Evolutionary conservation across 176 grass and related monocot genomes (phyloP).

Genomic region (Bolboschoenus planiculmis): DNA sequence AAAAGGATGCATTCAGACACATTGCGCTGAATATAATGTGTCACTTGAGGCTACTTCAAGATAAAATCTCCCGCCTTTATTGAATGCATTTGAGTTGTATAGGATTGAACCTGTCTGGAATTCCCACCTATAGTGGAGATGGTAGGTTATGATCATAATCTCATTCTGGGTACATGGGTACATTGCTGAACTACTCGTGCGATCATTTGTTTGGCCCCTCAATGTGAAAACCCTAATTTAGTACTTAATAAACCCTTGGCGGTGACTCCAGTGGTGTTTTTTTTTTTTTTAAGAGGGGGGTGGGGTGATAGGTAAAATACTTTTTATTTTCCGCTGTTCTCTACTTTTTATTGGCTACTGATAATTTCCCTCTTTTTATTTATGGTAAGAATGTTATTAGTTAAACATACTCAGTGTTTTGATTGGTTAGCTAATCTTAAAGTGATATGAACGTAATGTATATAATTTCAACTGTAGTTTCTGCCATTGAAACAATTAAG

Average conservation of each 20-base stretch:
- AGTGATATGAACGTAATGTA: not conserved
- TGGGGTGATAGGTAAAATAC: too few species aligned
- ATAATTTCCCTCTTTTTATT: too few species aligned
- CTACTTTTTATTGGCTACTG: too few species aligned
- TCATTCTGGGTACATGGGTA: not conserved
- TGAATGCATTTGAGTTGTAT: conserved; percentile 40
- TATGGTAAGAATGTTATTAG: not conserved
- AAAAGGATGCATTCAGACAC: not conserved
- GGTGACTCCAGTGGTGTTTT: not conserved
- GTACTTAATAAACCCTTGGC: not conserved
- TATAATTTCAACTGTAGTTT: not conserved
- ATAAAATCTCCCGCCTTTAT: conserved; percentile 5
- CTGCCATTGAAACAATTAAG: not conserved
- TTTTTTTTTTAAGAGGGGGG: too few species aligned
- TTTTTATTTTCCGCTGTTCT: too few species aligned
- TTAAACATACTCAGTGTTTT: not conserved
- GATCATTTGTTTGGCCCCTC: not conserved
- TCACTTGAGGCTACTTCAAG: conserved; percentile 5
- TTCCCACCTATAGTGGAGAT: conserved; percentile 26
- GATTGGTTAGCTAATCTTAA: not conserved
- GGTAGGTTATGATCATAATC: conserved; percentile 12
- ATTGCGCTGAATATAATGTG: not conserved
- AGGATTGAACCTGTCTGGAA: not conserved
- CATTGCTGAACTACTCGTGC: not conserved
- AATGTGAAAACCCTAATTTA: not conserved